Evolutionary conservation across 352 stramenopile genomes (phyloP).

Genomic region (Globisporangium okanoganense): DNA sequence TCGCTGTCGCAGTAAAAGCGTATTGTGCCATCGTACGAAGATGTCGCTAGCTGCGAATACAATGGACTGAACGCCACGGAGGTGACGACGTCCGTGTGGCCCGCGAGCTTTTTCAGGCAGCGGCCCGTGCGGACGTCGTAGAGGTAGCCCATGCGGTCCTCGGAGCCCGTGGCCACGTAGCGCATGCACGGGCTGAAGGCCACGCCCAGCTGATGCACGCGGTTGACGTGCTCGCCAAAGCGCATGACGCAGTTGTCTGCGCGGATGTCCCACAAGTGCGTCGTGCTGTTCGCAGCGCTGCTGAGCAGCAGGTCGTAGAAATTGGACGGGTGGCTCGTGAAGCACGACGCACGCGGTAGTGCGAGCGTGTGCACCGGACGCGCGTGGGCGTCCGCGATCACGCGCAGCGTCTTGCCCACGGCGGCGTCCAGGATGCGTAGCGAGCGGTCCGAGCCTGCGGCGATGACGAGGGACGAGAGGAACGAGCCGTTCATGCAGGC

Average conservation of each 20-base stretch:
- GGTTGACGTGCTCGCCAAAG: conserved; percentile 83
- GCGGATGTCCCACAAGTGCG: conserved; percentile 85
- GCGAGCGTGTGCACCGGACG: conserved; percentile 62
- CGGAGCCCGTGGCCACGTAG: conserved; percentile 84
- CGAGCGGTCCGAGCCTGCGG: conserved; percentile 70
- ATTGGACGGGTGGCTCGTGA: conserved; percentile 62
- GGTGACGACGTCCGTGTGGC: conserved; percentile 78
- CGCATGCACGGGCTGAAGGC: conserved; percentile 89
- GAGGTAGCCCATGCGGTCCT: conserved; percentile 78
- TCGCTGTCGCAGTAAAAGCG: conserved; percentile 42
- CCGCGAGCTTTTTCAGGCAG: conserved; percentile 47
- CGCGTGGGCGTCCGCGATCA: conserved; percentile 61
- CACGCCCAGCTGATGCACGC: conserved; percentile 63
- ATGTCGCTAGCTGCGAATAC: conserved; percentile 76
- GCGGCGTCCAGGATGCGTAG: conserved; percentile 74
- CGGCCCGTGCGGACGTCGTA: conserved; percentile 84
- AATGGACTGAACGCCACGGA: conserved; percentile 77
- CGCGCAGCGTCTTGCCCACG: conserved; percentile 41
- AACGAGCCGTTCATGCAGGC: conserved; percentile 79
- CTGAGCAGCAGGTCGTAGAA: conserved; percentile 85
- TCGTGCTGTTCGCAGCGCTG: conserved; percentile 60
- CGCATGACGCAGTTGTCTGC: conserved; percentile 83
- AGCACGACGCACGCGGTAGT: conserved; percentile 64
- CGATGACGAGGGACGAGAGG: conserved; percentile 72
- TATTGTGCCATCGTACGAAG: conserved; percentile 70